phyloP scores from a whole-genome alignment of 257 asterid genomes.

The Buddleja alternifolia region DNA sequence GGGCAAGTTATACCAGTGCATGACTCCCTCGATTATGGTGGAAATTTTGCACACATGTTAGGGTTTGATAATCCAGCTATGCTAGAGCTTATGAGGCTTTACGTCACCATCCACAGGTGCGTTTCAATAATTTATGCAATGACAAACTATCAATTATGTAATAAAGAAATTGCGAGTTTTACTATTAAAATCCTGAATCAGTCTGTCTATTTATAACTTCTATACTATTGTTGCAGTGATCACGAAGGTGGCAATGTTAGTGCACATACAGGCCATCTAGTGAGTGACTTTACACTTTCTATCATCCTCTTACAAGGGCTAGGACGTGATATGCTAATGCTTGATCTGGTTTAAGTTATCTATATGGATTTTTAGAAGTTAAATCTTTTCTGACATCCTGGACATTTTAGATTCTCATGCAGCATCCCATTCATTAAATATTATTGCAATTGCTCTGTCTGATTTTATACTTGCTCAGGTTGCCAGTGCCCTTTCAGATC shows the following conservation, averaged over 20 bases:
- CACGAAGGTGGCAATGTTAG: conserved; percentile 83
- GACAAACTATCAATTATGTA: neutral
- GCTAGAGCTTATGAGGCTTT: conserved; percentile 76
- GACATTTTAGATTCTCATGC: neutral
- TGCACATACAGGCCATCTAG: conserved; percentile 79
- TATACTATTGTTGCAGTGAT: conserved; percentile 46
- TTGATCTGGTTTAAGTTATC: conserved; percentile 7
- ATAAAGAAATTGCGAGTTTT: neutral
- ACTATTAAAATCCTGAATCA: neutral
- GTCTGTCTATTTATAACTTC: neutral
- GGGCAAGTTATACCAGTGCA: conserved; percentile 56
- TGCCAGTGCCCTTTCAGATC: conserved; percentile 77
- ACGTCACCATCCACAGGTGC: conserved; percentile 68
- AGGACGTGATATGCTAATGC: neutral
- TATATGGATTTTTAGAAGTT: neutral
- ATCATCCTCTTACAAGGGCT: conserved; percentile 5
- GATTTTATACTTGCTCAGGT: conserved; percentile 45
- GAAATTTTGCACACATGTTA: conserved; percentile 69
- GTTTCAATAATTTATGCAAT: conserved; percentile 21
- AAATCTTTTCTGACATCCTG: conserved; percentile 8
- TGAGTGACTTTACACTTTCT: conserved; percentile 33
- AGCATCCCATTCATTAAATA: neutral
- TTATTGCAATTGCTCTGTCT: conserved; percentile 2
- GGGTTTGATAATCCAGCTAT: conserved; percentile 61
- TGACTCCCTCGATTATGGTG: conserved; percentile 70